A percentile compares a stretch with the other conserved stretches of the same genome.
Evolutionary conservation across 371 early-diverging fungal genomes (phyloP).

Genomic region (Thermomucor indicae-seudaticae): DNA sequence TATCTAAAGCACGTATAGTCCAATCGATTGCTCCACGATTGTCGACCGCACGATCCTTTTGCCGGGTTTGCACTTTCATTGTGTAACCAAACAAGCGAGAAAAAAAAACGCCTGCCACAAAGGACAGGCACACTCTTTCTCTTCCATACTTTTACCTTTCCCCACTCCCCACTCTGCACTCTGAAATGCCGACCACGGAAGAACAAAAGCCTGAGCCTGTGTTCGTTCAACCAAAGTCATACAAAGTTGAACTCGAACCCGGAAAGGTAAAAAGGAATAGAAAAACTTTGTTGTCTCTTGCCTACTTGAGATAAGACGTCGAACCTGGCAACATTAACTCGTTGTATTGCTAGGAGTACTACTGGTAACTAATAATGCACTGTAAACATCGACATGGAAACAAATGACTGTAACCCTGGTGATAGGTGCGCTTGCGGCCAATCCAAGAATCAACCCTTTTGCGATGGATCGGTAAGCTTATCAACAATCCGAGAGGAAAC

Average conservation of each 20-base stretch:
- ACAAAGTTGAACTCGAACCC: constrained; percentile 27
- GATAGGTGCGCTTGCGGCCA: constrained; percentile 33
- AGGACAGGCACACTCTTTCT: too few relatives aligned
- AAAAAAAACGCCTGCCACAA: too few relatives aligned
- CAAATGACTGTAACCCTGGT: too few relatives aligned
- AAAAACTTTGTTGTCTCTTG: not conserved
- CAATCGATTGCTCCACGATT: too few relatives aligned
- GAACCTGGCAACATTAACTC: not conserved
- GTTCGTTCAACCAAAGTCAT: constrained; percentile 29
- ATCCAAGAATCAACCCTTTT: constrained; percentile 34
- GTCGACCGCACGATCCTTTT: too few relatives aligned
- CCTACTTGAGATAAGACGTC: not conserved
- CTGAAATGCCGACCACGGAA: constrained; percentile 9
- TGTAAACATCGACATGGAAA: not conserved
- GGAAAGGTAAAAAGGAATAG: constrained; percentile 17
- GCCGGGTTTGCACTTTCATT: too few relatives aligned
- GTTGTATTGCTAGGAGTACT: constrained; percentile 20
- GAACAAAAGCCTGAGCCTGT: constrained; percentile 12
- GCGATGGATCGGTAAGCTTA: constrained; percentile 34
- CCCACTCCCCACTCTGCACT: not conserved
- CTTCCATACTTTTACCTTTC: too few relatives aligned
- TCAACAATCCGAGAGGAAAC: not conserved
- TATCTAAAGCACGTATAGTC: too few relatives aligned
- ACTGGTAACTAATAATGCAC: constrained; percentile 9
- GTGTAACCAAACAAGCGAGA: too few relatives aligned